phyloP scores from a whole-genome alignment of 805 yeast species.

The Metschnikowia henanensis region DNA sequence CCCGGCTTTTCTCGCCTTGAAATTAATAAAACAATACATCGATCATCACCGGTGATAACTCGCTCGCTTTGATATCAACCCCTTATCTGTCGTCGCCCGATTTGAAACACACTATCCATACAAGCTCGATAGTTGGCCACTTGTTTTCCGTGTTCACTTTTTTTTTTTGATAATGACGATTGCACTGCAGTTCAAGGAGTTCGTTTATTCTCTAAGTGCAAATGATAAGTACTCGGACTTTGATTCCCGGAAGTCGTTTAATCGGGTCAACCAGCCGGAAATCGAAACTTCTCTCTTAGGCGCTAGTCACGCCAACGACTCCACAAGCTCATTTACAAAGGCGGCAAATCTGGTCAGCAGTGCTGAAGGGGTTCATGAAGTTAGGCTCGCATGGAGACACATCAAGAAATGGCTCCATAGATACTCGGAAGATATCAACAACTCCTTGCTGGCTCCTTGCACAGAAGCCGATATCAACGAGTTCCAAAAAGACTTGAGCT shows the following conservation, averaged over 20 bases:
- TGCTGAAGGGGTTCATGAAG: slow-evolving; percentile 71
- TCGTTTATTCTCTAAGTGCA: slow-evolving; percentile 63
- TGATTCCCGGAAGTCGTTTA: slow-evolving; percentile 48
- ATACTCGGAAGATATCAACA: slow-evolving; percentile 78
- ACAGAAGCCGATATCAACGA: slow-evolving; percentile 77
- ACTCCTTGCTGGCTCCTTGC: slow-evolving; percentile 75
- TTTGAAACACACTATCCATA: too few relatives aligned
- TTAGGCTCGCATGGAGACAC: slow-evolving; percentile 82
- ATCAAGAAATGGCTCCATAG: slow-evolving; percentile 80
- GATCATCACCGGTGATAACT: not conserved
- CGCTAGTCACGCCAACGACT: slow-evolving; percentile 27
- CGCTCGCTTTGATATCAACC: too few relatives aligned
- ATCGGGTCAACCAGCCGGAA: slow-evolving; percentile 43
- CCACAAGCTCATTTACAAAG: slow-evolving; percentile 21
- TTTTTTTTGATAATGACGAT: slow-evolving; percentile 18
- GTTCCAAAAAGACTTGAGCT: slow-evolving; percentile 78
- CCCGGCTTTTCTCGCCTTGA: not conserved
- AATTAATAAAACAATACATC: not conserved
- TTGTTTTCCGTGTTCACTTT: too few relatives aligned
- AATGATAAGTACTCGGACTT: slow-evolving; percentile 72
- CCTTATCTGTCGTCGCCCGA: too few relatives aligned
- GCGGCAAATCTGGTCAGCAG: slow-evolving; percentile 31
- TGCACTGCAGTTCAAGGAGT: slow-evolving; percentile 51
- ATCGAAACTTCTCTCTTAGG: slow-evolving; percentile 30
- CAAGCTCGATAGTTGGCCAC: too few relatives aligned